Conservation (phyloP, 352 stramenopile genomes). For the Phytophthora cajani region DNA sequence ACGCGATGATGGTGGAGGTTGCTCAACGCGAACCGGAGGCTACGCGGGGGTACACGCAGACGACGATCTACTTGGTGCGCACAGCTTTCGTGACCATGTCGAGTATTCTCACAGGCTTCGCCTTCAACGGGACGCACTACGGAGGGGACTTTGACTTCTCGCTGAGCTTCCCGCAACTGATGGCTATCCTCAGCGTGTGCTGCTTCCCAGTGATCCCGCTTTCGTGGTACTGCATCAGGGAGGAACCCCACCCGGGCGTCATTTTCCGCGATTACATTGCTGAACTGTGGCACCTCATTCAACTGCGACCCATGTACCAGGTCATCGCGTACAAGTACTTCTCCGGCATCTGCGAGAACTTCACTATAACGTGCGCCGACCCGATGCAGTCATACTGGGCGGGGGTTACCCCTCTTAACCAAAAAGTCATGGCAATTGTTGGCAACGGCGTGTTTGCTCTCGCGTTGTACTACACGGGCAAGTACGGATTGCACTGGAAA, state of each 20-base stretch:
- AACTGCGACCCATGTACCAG: conserved; percentile 48
- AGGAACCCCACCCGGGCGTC: conserved; percentile 41
- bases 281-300: conserved; percentile 43
- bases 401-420: conserved; percentile 38
- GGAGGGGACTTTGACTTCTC: conserved; percentile 55
- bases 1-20: conserved; percentile 51
- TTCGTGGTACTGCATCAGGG: conserved; percentile 55
- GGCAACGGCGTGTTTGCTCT: conserved; percentile 37
- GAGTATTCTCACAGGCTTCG: conserved; percentile 42
- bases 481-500: conserved; percentile 46
- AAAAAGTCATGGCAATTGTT: conserved; percentile 39
- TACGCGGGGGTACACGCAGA: conserved; percentile 37
- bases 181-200: conserved; percentile 46
- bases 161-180: conserved; percentile 44
- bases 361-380: conserved; percentile 31
- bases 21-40: conserved; percentile 41
- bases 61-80: conserved; percentile 40
- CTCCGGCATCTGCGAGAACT: conserved; percentile 40
- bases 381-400: conserved; percentile 40
- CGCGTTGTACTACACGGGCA: conserved; percentile 39
- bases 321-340: conserved; percentile 49
- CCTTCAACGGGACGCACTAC: conserved; percentile 57
- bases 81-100: conserved; percentile 49
- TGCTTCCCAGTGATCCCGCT: conserved; percentile 46
- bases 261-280: conserved; percentile 43